Conservation (phyloP, 768 basidiomycete species). For the Neoboletus subvelutipes region DNA sequence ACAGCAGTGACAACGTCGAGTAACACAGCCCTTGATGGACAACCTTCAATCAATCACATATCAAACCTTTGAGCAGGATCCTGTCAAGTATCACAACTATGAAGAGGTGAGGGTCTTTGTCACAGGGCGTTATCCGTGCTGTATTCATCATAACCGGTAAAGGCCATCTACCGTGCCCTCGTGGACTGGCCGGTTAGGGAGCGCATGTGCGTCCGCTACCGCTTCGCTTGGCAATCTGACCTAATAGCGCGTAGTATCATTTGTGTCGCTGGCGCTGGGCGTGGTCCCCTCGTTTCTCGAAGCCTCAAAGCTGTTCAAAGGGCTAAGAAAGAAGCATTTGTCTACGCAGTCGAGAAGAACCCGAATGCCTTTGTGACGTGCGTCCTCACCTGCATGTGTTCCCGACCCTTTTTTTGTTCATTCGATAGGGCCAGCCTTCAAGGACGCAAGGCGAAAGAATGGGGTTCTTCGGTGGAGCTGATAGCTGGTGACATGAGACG, state of each 20-base stretch:
- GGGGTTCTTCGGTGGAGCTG: slow-evolving; percentile 77
- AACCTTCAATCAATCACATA: slow-evolving; percentile 95
- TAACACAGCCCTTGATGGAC: slow-evolving; percentile 86
- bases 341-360: slow-evolving; percentile 97
- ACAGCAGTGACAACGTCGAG: slow-evolving; percentile 9
- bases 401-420: slow-evolving; percentile 17
- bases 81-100: slow-evolving; percentile 93
- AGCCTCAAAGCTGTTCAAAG: slow-evolving; percentile 76
- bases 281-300: slow-evolving; percentile 89
- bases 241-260: slow-evolving; percentile 55
- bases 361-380: slow-evolving; percentile 94
- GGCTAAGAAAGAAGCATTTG: slow-evolving; percentile 54
- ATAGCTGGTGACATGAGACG: slow-evolving; percentile 95
- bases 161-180: slow-evolving; percentile 84
- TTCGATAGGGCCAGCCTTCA: slow-evolving; percentile 62
- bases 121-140: slow-evolving; percentile 11
- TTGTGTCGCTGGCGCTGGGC: slow-evolving; percentile 92
- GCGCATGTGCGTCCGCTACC: slow-evolving; percentile 55
- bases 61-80: slow-evolving; percentile 97
- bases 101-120: slow-evolving; percentile 64
- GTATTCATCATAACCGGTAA: slow-evolving; percentile 13
- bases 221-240: slow-evolving; percentile 14
- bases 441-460: slow-evolving; percentile 75
- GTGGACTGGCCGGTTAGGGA: slow-evolving; percentile 61
- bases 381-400: slow-evolving; percentile 34